Evolutionary conservation across 2,329 filamentous ascomycete genomes (phyloP).

Genomic region (Xylariaceae sp.): DNA sequence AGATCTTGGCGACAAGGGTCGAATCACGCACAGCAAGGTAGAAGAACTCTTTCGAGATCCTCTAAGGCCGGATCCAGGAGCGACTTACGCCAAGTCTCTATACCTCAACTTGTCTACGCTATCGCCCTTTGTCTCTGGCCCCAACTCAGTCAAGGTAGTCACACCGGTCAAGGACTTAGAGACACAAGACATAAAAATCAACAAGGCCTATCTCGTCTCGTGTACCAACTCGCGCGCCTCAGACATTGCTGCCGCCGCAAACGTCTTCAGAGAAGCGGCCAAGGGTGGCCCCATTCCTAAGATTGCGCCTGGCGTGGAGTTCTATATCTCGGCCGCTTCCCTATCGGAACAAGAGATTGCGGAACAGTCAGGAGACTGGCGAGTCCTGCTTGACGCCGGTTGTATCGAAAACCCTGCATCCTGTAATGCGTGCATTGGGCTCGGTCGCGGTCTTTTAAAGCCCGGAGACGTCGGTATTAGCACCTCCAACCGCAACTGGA

Average conservation of each 20-base stretch:
- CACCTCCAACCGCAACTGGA: too few species aligned
- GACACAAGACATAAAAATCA: constrained; percentile 73
- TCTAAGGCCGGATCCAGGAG: constrained; percentile 74
- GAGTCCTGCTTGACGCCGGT: constrained; percentile 77
- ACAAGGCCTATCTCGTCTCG: constrained; percentile 87
- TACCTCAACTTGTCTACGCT: constrained; percentile 84
- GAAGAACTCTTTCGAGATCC: constrained; percentile 74
- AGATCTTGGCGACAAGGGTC: constrained; percentile 42
- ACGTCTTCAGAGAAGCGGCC: constrained; percentile 82
- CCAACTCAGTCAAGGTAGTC: constrained; percentile 88
- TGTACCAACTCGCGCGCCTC: constrained; percentile 52
- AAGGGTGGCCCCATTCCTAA: constrained; percentile 69
- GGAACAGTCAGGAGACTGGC: constrained; percentile 86
- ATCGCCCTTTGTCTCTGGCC: constrained; percentile 83
- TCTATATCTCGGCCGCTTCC: constrained; percentile 92
- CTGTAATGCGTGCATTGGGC: constrained; percentile 86
- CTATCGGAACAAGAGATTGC: constrained; percentile 76
- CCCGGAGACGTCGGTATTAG: constrained; percentile 87
- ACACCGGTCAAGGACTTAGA: constrained; percentile 79
- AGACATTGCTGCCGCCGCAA: constrained; percentile 81
- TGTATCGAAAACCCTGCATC: constrained; percentile 72
- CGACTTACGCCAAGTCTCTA: constrained; percentile 81
- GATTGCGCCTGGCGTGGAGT: constrained; percentile 76
- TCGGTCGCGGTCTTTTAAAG: constrained; percentile 46
- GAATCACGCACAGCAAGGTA: constrained; percentile 74